Percentiles rank a stretch among this genome's conserved stretches.
Conservation (phyloP, 345 rosid species). For the Eucalyptus paniculata region DNA sequence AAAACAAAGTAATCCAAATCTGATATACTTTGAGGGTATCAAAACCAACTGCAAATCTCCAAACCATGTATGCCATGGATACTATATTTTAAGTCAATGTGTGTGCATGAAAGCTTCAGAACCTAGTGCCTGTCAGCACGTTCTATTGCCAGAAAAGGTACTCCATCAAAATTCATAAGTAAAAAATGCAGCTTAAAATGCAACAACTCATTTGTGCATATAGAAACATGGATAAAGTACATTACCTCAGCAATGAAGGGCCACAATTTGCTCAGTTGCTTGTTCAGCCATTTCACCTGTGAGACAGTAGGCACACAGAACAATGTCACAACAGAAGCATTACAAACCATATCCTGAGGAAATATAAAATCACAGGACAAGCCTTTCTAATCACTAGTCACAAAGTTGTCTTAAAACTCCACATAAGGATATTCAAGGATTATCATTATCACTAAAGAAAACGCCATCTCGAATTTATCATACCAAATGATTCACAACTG, state of each 20-base stretch:
- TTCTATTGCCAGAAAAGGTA: not conserved
- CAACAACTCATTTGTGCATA: not conserved
- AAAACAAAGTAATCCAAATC: not conserved
- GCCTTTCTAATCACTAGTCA: not conserved
- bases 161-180: not conserved
- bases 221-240: not conserved
- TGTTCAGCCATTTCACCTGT: conserved; percentile 99
- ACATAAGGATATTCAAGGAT: not conserved
- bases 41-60: not conserved
- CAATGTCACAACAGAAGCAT: not conserved
- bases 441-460: not conserved
- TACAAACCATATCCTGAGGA: not conserved
- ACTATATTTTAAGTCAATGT: not conserved
- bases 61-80: not conserved
- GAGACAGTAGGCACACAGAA: conserved; percentile 2
- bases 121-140: not conserved
- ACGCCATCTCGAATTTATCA: not conserved
- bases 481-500: not conserved
- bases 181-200: not conserved
- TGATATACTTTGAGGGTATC: not conserved
- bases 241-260: conserved; percentile 94
- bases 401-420: not conserved
- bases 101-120: not conserved
- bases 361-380: not conserved
- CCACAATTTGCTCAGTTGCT: conserved; percentile 88